Evolutionary conservation across 2,329 filamentous ascomycete genomes (phyloP), one percentile per base, ranked within the genome.

Genomic region (Aspergillus sp.): DNA sequence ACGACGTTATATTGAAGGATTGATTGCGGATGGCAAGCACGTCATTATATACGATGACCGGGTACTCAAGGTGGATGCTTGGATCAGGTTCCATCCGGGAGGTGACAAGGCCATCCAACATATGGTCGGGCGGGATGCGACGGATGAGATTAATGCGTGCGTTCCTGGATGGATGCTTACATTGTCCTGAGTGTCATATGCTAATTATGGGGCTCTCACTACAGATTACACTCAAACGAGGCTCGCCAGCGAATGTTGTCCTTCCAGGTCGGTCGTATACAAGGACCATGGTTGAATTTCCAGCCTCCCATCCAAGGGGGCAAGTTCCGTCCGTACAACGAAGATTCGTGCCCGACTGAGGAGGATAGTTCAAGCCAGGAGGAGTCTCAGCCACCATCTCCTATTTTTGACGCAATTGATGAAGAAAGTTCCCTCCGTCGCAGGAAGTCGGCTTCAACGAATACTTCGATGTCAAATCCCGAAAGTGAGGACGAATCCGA

Each of bases 51-150:
- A 93, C 49, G 81, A 95, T 57, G 77, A 81, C 49, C 80, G 82
- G 58, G 89, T 96, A 7, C 69, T 97, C 56, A 95, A 89, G 70
- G 82, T 88, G 30, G 91, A 97, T 66, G 77, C 84, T 35, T 98
- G 89, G 88, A 72, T 94, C 44, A 81, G 81, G 45, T 96, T 86
- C 61, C 93, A 97, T 61, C 93, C 93, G 8, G 93, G 93, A 48
- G 93, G 93, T 57, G 83, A 91, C 59, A 93, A 89, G 69, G 80
- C 91, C 46, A 94, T 98, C 54, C 74, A 81, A 64, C 93, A 98
- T 64, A 93, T 96, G 88, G 80, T 97, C 50, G 89, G 89, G 51
- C 81, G 85, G 69, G 89, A 95, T 79, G 91, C 88, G 43, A 96
- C 91, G 7, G 90, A 96, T 66, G 93, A 97, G 69, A 83, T 97